Evolutionary conservation across 208 protist genomes (phyloP).

Genomic region (Balamuthia mandrillaris): DNA sequence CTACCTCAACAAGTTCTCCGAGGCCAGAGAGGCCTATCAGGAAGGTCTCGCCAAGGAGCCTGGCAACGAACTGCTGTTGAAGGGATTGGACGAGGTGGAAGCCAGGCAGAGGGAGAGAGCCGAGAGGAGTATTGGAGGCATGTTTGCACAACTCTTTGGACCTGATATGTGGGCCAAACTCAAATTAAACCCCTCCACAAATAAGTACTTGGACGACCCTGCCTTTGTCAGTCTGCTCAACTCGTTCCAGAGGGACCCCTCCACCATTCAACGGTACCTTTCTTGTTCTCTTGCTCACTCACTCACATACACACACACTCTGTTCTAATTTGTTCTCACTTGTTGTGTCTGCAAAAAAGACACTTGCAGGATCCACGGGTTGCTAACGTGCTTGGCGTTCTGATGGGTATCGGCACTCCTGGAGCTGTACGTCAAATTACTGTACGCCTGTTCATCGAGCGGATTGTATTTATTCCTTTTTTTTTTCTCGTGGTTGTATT

Average conservation of each 20-base stretch:
- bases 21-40: slow-evolving; percentile 53
- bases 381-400: slow-evolving; percentile 10
- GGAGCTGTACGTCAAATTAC: background rate
- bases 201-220: slow-evolving; percentile 28
- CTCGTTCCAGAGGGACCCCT: slow-evolving; percentile 11
- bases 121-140: background rate
- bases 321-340: background rate
- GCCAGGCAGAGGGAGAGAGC: background rate
- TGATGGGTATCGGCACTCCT: slow-evolving; percentile 42
- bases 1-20: slow-evolving; percentile 42
- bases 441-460: background rate
- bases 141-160: background rate
- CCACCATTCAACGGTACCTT: background rate
- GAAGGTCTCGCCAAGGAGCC: slow-evolving; percentile 50
- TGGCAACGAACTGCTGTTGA: slow-evolving; percentile 38
- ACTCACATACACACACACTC: background rate
- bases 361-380: slow-evolving; percentile 46
- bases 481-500: background rate
- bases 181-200: background rate
- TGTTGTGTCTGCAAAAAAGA: background rate
- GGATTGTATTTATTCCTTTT: background rate
- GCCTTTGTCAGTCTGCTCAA: slow-evolving; percentile 30
- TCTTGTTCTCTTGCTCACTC: background rate
- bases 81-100: slow-evolving; percentile 29
- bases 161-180: slow-evolving; percentile 41